Conservation (phyloP, 192 early-diverging fungal species). For the Cladochytrium replicatum region DNA sequence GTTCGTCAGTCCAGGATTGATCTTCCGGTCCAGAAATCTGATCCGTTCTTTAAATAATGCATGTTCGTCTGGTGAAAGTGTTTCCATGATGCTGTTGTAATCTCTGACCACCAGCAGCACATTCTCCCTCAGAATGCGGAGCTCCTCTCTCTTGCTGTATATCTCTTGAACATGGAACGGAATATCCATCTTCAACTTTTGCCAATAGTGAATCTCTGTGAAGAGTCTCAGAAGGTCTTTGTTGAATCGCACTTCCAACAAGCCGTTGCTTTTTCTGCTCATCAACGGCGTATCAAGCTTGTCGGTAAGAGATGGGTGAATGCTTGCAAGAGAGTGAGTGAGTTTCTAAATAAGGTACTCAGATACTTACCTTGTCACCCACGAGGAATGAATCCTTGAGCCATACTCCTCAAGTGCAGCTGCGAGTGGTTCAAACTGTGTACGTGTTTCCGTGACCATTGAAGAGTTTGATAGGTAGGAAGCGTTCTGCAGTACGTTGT, state of each 20-base stretch:
- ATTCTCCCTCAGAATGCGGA: conserved; percentile 48
- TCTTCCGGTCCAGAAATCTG: conserved; percentile 52
- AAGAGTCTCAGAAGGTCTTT: conserved; percentile 42
- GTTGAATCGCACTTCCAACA: conserved; percentile 54
- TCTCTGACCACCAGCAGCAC: conserved; percentile 53
- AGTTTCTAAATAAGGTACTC: background rate
- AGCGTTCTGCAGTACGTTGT: conserved; percentile 26
- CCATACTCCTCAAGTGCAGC: conserved; percentile 51
- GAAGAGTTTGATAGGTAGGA: conserved; percentile 46
- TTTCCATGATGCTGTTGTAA: conserved; percentile 54
- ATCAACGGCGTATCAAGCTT: conserved; percentile 40
- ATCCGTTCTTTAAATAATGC: conserved; percentile 49
- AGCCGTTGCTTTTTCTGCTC: conserved; percentile 21
- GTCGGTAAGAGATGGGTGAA: conserved; percentile 25
- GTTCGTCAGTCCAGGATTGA: conserved; percentile 48
- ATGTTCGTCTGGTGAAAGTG: conserved; percentile 41
- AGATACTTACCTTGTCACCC: conserved; percentile 18
- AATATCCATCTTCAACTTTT: conserved; percentile 50
- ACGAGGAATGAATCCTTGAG: conserved; percentile 44
- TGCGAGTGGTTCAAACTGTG: conserved; percentile 40
- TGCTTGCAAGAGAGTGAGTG: conserved; percentile 8
- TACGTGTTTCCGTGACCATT: conserved; percentile 42
- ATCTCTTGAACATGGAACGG: conserved; percentile 55
- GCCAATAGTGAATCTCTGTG: conserved; percentile 47
- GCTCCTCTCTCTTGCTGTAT: conserved; percentile 48